phyloP scores from a whole-genome alignment of 108 stramenopile species.

The Fistulifera pelliculosa region DNA sequence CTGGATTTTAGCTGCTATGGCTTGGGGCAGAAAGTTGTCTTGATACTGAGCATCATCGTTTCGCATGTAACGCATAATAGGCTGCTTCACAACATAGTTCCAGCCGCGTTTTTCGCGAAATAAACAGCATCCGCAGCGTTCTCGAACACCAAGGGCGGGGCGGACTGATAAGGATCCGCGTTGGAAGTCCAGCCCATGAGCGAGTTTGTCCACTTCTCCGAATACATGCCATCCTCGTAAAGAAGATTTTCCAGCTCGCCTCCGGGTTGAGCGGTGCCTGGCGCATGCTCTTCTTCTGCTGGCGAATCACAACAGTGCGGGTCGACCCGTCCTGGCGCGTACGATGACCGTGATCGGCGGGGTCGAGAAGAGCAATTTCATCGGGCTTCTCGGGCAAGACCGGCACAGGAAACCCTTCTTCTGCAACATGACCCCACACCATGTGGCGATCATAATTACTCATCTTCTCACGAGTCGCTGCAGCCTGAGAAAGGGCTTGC shows the following conservation, averaged over 20 bases:
- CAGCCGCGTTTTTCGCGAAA: conserved; percentile 92
- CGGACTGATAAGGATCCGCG: conserved; percentile 85
- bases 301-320: conserved; percentile 65
- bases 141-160: conserved; percentile 65
- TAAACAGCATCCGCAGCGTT: conserved; percentile 83
- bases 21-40: conserved; percentile 81
- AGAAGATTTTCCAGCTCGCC: conserved; percentile 71
- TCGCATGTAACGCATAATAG: conserved; percentile 51
- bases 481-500: too few species aligned
- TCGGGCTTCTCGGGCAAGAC: conserved; percentile 61
- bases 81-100: conserved; percentile 74
- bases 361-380: conserved; percentile 69
- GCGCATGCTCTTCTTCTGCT: conserved; percentile 45
- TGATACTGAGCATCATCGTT: conserved; percentile 74
- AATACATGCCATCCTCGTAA: conserved; percentile 56
- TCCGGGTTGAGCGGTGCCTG: conserved; percentile 50
- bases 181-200: conserved; percentile 95
- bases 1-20: conserved; percentile 49
- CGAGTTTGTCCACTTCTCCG: conserved; percentile 81
- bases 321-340: conserved; percentile 45
- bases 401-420: conserved; percentile 38
- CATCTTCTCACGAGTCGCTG: conserved; percentile 6
- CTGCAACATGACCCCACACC: conserved; percentile 12
- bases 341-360: conserved; percentile 42
- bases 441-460: conserved; percentile 9